Percentiles rank a stretch among this genome's conserved stretches.
phyloP scores from a whole-genome alignment of 2,329 filamentous ascomycete species.

The Myriosclerotinia scirpicola region DNA sequence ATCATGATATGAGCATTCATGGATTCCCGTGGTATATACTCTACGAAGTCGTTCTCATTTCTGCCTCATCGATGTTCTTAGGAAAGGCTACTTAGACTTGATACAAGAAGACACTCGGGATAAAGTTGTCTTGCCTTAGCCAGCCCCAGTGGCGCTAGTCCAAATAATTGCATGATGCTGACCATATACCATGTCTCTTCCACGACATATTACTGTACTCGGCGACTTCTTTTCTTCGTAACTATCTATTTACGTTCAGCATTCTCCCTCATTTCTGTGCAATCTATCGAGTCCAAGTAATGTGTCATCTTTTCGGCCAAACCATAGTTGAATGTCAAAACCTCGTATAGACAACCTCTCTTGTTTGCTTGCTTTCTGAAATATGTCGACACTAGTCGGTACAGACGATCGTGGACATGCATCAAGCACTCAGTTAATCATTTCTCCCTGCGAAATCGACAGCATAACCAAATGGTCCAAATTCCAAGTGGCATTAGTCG shows the following conservation, averaged over 20 bases:
- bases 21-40: background rate
- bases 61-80: background rate
- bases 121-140: background rate
- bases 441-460: background rate
- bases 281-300: background rate
- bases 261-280: background rate
- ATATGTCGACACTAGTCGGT: background rate
- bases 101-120: background rate
- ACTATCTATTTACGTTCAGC: background rate
- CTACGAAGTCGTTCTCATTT: background rate
- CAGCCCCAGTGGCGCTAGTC: background rate
- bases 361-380: background rate
- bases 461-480: background rate
- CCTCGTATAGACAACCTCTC: background rate
- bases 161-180: background rate
- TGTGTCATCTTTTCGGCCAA: background rate
- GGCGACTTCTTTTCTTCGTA: background rate
- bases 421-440: background rate
- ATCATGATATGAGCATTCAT: background rate
- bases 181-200: background rate
- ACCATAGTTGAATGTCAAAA: background rate
- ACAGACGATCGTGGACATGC: background rate
- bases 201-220: constrained; percentile 2
- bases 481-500: background rate
- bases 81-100: background rate